Evolutionary conservation across 805 yeast genomes (phyloP).

Genomic region (Spathaspora hagerdaliae): DNA sequence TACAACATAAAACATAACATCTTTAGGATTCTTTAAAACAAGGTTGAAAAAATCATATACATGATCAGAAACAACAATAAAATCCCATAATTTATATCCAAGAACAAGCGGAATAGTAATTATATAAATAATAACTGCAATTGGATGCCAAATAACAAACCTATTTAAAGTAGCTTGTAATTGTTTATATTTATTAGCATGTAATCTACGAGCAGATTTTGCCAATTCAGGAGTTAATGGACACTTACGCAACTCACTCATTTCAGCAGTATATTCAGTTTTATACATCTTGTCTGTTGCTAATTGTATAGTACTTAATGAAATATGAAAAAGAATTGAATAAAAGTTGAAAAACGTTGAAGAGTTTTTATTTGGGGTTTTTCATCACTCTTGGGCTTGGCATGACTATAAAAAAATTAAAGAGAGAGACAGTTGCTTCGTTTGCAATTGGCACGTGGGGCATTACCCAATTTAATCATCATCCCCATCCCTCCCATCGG

Average conservation of each 20-base stretch:
- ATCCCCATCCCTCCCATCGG: too few species aligned
- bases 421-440: too few species aligned
- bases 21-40: slow-evolving; percentile 16
- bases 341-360: too few species aligned
- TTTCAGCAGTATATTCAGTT: background rate
- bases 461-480: too few species aligned
- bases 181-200: slow-evolving; percentile 56
- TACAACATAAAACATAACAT: slow-evolving; percentile 20
- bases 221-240: slow-evolving; percentile 53
- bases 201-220: slow-evolving; percentile 57
- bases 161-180: slow-evolving; percentile 46
- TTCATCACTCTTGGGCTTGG: too few species aligned
- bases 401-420: too few species aligned
- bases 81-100: slow-evolving; percentile 24
- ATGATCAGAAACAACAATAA: slow-evolving; percentile 26
- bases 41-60: slow-evolving; percentile 24
- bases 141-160: slow-evolving; percentile 43
- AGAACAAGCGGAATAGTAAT: slow-evolving; percentile 15
- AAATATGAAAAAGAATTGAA: too few species aligned
- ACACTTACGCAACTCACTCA: slow-evolving; percentile 34
- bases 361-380: too few species aligned
- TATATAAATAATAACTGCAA: slow-evolving; percentile 25
- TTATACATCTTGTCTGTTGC: too few species aligned
- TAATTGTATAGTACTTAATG: too few species aligned
- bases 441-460: too few species aligned